Conservation (phyloP, 768 basidiomycete species). For the Tylopilus balloui region DNA sequence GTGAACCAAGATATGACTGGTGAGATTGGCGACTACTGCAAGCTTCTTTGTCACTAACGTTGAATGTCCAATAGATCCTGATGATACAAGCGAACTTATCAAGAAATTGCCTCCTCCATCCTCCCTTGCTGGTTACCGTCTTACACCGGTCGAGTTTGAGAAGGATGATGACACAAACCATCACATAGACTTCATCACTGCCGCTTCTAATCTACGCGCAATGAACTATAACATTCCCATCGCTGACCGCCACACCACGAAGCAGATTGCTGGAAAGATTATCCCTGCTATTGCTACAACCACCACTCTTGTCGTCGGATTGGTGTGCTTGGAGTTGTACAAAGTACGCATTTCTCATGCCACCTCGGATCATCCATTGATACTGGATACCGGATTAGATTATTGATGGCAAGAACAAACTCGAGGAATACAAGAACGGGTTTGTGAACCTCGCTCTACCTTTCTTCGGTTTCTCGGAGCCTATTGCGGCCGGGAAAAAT, state of each 20-base stretch:
- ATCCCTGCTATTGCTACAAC: slow-evolving; percentile 99
- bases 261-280: slow-evolving; percentile 98
- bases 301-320: slow-evolving; percentile 90
- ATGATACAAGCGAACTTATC: slow-evolving; percentile 51
- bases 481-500: slow-evolving; percentile 81
- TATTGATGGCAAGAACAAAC: slow-evolving; percentile 89
- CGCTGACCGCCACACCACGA: slow-evolving; percentile 89
- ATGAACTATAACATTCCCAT: slow-evolving; percentile 87
- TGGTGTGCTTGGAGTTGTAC: slow-evolving; percentile 95
- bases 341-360: slow-evolving; percentile 51
- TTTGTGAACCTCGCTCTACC: slow-evolving; percentile 97
- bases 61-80: slow-evolving; percentile 34
- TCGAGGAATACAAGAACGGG: slow-evolving; percentile 97
- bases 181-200: slow-evolving; percentile 99
- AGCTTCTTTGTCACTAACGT: slow-evolving; percentile 3
- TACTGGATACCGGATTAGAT: slow-evolving; percentile 45
- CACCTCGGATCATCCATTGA: slow-evolving; percentile 2
- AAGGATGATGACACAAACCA: slow-evolving; percentile 98
- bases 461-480: slow-evolving; percentile 99
- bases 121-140: slow-evolving; percentile 91
- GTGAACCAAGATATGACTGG: slow-evolving; percentile 49
- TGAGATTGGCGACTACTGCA: slow-evolving; percentile 10
- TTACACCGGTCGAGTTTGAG: slow-evolving; percentile 95
- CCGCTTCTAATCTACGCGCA: slow-evolving; percentile 94
- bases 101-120: slow-evolving; percentile 83